A percentile compares a stretch with the other conserved stretches of the same genome.
phyloP scores from a whole-genome alignment of 2,329 filamentous ascomycete genomes.

The Septoria petroselini region DNA sequence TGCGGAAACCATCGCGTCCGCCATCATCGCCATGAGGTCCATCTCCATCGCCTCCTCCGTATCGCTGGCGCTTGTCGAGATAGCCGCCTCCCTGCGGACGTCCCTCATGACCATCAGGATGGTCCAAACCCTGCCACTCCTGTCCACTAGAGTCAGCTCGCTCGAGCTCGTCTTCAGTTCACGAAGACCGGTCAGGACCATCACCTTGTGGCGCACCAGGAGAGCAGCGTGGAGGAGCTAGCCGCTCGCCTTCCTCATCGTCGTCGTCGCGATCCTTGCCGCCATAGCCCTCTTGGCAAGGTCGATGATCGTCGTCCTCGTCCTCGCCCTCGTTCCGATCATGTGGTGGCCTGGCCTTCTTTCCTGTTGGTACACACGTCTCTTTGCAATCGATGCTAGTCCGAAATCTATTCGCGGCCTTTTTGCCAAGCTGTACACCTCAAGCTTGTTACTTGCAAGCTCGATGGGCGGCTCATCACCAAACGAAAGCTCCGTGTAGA shows the following conservation, averaged over 20 bases:
- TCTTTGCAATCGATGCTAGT: constrained; percentile 3
- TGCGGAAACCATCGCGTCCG: constrained; percentile 3
- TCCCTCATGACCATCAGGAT: background rate
- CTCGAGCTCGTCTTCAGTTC: too few species aligned
- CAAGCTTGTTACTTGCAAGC: constrained; percentile 5
- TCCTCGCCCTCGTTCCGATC: background rate
- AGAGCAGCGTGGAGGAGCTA: too few species aligned
- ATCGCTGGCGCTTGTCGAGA: background rate
- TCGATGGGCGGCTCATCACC: background rate
- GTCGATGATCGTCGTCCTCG: background rate
- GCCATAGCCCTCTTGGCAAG: constrained; percentile 3
- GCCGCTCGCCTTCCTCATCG: background rate
- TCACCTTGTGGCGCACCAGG: too few species aligned
- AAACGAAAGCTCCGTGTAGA: too few species aligned
- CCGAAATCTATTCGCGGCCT: background rate
- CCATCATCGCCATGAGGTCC: constrained; percentile 1
- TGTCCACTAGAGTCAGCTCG: too few species aligned
- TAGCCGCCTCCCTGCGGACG: too few species aligned
- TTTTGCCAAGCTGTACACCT: background rate
- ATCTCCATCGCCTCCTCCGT: background rate
- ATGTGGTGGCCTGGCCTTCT: background rate
- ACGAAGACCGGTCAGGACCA: too few species aligned
- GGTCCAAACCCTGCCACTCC: too few species aligned
- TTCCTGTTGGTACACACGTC: background rate
- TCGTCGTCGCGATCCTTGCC: background rate